phyloP scores from a whole-genome alignment of 805 yeast genomes.

The Candida rishiriensis region DNA sequence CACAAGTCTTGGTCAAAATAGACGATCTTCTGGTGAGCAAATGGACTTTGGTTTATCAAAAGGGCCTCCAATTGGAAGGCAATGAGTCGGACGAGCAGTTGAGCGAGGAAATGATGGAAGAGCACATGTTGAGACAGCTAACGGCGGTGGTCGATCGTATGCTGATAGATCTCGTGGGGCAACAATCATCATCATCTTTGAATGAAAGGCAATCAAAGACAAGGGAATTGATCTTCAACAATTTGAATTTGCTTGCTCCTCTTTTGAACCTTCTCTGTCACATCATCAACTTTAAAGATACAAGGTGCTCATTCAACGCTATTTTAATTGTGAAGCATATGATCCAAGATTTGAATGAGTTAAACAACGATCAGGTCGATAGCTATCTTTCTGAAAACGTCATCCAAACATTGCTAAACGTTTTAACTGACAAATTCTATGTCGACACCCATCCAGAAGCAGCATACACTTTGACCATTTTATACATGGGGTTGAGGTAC shows the following conservation, averaged over 20 bases:
- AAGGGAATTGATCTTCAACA: conserved; percentile 59
- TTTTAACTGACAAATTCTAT: conserved; percentile 70
- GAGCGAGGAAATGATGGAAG: conserved; percentile 98
- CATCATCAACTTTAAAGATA: conserved; percentile 77
- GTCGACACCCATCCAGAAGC: conserved; percentile 89
- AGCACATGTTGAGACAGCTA: conserved; percentile 85
- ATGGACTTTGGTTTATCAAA: conserved; percentile 68
- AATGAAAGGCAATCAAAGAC: conserved; percentile 61
- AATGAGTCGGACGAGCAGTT: conserved; percentile 68
- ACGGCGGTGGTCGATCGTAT: conserved; percentile 88
- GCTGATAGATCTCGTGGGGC: conserved; percentile 84
- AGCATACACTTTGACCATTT: conserved; percentile 77
- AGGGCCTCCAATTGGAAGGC: conserved; percentile 53
- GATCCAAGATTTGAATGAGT: conserved; percentile 60
- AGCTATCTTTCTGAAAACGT: conserved; percentile 58
- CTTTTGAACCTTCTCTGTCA: conserved; percentile 71
- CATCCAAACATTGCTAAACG: conserved; percentile 62
- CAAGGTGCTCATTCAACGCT: conserved; percentile 89
- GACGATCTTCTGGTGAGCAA: conserved; percentile 68
- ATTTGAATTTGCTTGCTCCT: conserved; percentile 69
- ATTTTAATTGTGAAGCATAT: conserved; percentile 74
- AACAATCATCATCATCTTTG: conserved; percentile 45
- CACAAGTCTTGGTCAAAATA: conserved; percentile 66
- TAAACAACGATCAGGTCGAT: conserved; percentile 69
- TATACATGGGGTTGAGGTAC: conserved; percentile 69